Evolutionary conservation across 768 basidiomycete species (phyloP).

Genomic region (Termitomyces sp.): DNA sequence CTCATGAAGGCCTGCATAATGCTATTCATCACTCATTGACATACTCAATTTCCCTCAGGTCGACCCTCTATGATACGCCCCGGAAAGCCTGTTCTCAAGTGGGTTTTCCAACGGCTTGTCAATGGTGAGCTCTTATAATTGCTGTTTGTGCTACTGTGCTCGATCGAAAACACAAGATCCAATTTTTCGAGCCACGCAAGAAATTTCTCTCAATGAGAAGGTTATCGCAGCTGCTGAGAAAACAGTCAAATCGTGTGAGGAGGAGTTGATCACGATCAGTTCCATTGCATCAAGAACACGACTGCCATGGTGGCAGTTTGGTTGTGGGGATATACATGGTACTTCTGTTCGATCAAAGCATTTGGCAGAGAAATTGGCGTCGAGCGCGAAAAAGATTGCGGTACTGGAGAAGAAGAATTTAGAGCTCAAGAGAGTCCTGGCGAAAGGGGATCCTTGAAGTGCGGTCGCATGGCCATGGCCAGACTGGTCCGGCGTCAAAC

Average conservation of each 20-base stretch:
- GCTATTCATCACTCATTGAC: neutral
- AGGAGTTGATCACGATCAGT: conserved; percentile 67
- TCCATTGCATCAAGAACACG: conserved; percentile 55
- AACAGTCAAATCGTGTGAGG: conserved; percentile 69
- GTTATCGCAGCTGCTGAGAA: conserved; percentile 55
- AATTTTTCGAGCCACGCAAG: conserved; percentile 77
- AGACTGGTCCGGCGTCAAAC: too few species aligned
- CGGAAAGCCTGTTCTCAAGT: conserved; percentile 87
- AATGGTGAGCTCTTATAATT: conserved; percentile 48
- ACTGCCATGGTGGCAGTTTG: conserved; percentile 31
- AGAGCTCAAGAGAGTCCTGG: conserved; percentile 58
- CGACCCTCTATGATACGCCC: conserved; percentile 82
- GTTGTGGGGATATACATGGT: conserved; percentile 45
- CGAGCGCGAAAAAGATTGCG: conserved; percentile 66
- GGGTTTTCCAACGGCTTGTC: conserved; percentile 80
- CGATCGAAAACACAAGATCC: conserved; percentile 45
- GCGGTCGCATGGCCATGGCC: neutral
- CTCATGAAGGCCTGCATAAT: conserved; percentile 59
- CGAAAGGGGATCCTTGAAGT: conserved; percentile 26
- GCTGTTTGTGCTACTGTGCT: neutral
- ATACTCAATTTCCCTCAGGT: conserved; percentile 39
- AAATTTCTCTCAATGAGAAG: conserved; percentile 76
- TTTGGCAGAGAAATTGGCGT: conserved; percentile 72
- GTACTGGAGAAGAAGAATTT: conserved; percentile 67
- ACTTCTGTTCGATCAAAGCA: conserved; percentile 60